Evolutionary conservation across 306 rosid genomes (phyloP).

Genomic region (Fagus crenata): DNA sequence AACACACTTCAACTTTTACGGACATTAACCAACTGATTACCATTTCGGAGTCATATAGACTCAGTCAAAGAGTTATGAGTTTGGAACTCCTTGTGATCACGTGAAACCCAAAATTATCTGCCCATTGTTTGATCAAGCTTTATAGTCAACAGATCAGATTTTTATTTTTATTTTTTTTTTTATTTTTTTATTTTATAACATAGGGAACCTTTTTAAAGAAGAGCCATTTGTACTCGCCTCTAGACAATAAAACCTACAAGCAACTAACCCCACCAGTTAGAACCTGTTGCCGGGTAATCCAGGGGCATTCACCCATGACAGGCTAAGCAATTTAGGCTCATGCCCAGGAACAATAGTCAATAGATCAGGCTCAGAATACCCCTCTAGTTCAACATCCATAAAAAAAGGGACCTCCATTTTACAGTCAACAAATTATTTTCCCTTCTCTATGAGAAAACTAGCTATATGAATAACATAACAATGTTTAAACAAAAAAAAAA

Average conservation of each 20-base stretch:
- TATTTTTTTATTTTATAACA: too few relatives aligned
- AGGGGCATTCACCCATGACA: too few relatives aligned
- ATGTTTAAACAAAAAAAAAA: too few relatives aligned
- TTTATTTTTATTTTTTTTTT: too few relatives aligned
- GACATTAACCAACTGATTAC: constrained; percentile 8
- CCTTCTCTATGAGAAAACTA: background rate
- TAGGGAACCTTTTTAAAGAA: too few relatives aligned
- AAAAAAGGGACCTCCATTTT: too few relatives aligned
- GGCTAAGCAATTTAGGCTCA: too few relatives aligned
- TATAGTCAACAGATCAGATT: background rate
- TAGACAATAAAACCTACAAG: too few relatives aligned
- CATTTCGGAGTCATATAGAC: background rate
- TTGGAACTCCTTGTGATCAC: background rate
- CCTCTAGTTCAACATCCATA: background rate
- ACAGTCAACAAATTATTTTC: background rate
- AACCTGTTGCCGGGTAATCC: too few relatives aligned
- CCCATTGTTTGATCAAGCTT: background rate
- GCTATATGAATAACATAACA: background rate
- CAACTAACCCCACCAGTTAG: too few relatives aligned
- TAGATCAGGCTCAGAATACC: constrained; percentile 13
- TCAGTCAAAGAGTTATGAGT: background rate
- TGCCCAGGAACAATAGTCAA: too few relatives aligned
- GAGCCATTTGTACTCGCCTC: too few relatives aligned
- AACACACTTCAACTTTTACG: background rate
- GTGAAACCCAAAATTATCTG: background rate